Base-by-base conservation (phyloP, 192 early-diverging fungal species). In the Backusella tuberculispora region DNA sequence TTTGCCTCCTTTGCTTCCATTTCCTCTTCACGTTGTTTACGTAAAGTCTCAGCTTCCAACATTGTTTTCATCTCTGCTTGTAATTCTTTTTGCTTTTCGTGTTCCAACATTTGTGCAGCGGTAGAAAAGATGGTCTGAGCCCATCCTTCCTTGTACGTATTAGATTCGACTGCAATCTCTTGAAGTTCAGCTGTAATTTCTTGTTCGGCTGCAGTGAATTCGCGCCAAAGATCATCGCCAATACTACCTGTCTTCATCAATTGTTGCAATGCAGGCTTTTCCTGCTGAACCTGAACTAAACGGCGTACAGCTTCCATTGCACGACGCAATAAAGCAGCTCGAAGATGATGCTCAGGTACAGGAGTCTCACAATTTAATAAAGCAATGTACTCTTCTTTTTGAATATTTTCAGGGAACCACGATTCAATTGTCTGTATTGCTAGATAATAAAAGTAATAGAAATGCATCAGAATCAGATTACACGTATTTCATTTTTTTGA, bases 41-140 rank as follows among this genome's bases (percentile, higher is more conserved):
- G 67, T 3, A 44, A 44, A 26, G 67, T 41, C 26, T 69, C 67
- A 15, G 42, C 24, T 46, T 69, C 67, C 44, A 69, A 69, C 67
- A 69, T 69, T 24, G 17, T 69, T 43, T 69, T 69, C 67, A 69
- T 69, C 12, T 89, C 85, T 40, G 79, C 80, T 53, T 85, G 73
- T 43, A 85, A 74, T 48, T 88, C 76, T 41, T 86, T 88, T 15
- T 74, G 74, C 53, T 74, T 86, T 66, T 92, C 85, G 65, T 89
- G 86, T 65, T 91, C 88, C 56, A 94, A 87, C 79, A 95, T 86
- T 78, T 94, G 89, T 13, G 88, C 88, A 0, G 95, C 95, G 40
- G 92, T 90, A 19, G 90, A 89, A 74, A 98, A 91, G 69, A 98
- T 95, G 9, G 84, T 89, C 47, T 91, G 85, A 17, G 95, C 92